These are phyloP conservation scores for Lichenothelia convexa DNA, from an alignment of 495 filamentous ascomycete species.

Conservation along the genomic window DNA sequence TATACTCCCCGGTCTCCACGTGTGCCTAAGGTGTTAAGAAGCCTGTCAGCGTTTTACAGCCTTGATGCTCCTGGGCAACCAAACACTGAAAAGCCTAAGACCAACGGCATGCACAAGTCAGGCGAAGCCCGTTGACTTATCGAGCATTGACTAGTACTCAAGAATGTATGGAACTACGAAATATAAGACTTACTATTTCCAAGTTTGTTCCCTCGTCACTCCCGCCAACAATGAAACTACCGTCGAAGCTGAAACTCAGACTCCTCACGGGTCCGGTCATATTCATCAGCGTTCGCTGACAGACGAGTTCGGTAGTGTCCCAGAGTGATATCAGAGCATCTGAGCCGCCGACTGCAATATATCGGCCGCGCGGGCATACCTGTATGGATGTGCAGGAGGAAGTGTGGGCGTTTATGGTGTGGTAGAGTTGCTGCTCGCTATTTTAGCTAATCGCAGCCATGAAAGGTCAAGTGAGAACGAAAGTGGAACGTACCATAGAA, in stretches of 20 bases:
- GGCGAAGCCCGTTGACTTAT: too few relatives aligned
- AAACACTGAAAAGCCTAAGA: too few relatives aligned
- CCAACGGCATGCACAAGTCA: too few relatives aligned
- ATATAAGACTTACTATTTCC: too few relatives aligned
- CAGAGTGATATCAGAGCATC: slow-evolving; percentile 81
- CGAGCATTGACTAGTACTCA: too few relatives aligned
- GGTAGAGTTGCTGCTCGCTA: slow-evolving; percentile 29
- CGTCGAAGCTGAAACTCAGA: slow-evolving; percentile 83
- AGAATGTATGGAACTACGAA: too few relatives aligned
- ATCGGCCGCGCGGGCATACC: slow-evolving; percentile 56
- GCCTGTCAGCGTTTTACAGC: too few relatives aligned
- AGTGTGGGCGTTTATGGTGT: slow-evolving; percentile 67
- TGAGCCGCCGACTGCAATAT: slow-evolving; percentile 73
- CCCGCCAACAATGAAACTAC: slow-evolving; percentile 68
- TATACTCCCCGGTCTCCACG: slow-evolving; percentile 70
- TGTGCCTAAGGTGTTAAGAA: too few relatives aligned
- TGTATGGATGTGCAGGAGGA: slow-evolving; percentile 54
- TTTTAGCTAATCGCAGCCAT: too few relatives aligned
- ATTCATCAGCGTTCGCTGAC: slow-evolving; percentile 51
- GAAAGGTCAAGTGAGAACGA: slow-evolving; percentile 37
- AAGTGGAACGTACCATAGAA: slow-evolving; percentile 16
- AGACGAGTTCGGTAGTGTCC: slow-evolving; percentile 88
- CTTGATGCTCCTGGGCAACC: too few relatives aligned
- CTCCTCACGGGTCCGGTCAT: slow-evolving; percentile 65
- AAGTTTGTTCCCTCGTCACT: slow-evolving; percentile 48